Percentiles rank a stretch among this genome's conserved stretches.
These are phyloP conservation scores for Colletotrichum eremochloae DNA, from an alignment of 2,329 filamentous ascomycete genomes.

Conservation along the genomic window DNA sequence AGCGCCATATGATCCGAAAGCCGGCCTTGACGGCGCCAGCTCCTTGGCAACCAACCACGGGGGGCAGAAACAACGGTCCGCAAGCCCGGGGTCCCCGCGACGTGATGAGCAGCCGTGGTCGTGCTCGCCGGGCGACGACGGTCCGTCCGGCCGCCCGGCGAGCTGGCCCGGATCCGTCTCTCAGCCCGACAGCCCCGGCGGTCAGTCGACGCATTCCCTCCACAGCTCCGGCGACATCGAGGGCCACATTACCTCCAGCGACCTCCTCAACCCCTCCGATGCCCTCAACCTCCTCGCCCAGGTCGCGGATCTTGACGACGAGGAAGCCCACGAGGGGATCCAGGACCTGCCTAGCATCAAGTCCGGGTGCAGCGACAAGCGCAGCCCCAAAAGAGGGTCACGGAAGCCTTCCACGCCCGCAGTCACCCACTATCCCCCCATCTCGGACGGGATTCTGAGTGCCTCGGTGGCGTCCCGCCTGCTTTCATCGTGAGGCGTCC, in stretches of 20 bases:
- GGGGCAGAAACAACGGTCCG: not conserved
- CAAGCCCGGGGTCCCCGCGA: constrained; percentile 5
- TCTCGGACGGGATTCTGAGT: constrained; percentile 49
- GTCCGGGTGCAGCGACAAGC: constrained; percentile 38
- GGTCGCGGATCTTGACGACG: constrained; percentile 55
- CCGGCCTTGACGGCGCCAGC: not conserved
- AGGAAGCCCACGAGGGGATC: constrained; percentile 33
- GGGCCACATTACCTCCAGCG: constrained; percentile 56
- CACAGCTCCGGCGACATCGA: constrained; percentile 48
- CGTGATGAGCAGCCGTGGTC: constrained; percentile 42
- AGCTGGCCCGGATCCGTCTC: constrained; percentile 35
- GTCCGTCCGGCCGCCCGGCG: constrained; percentile 23
- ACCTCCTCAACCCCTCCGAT: constrained; percentile 58
- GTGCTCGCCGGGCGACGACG: constrained; percentile 37
- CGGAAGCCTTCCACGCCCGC: constrained; percentile 19
- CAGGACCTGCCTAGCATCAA: constrained; percentile 28
- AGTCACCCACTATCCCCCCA: constrained; percentile 49
- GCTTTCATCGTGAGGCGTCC: constrained; percentile 39
- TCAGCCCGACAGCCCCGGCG: constrained; percentile 42
- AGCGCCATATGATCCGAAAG: not conserved
- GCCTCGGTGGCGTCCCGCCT: constrained; percentile 43
- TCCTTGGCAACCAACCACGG: constrained; percentile 3
- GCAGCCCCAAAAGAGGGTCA: constrained; percentile 14
- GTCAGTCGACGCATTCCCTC: constrained; percentile 29
- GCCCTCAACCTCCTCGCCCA: constrained; percentile 57